Evolutionary conservation across 176 grass and related monocot species (phyloP), one percentile per base, ranked within the genome.

Genomic region (Zoysia pacifica): DNA sequence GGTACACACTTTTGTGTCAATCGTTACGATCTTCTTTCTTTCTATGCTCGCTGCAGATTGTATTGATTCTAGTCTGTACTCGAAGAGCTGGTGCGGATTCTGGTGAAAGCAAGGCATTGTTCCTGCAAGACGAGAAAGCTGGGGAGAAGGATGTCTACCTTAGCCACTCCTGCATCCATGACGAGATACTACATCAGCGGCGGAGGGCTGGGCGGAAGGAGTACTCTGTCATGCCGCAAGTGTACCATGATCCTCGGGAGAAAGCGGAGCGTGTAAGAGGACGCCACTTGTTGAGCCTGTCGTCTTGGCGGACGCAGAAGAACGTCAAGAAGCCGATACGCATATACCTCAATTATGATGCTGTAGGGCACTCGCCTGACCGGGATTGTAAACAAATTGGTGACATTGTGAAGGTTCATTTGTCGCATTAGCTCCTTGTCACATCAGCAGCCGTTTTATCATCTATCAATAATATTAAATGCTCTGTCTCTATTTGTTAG

Each of bases 331-430:
- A 93, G 52, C 93, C 96, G 5, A 99, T 99, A 60, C 85, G 96
- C 42, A 99, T 99, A 87, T 99, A 95, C 74, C 87, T 99, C 75
- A 99, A 99, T 80, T 99, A 99, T 74, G 96, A 99, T 15, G 96
- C 96, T 19, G 96, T 99, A n/a, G 96, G 96, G 20, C 93, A 93
- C 69, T 99, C 93, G 4, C 78, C 86, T 7, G 96, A 99, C 73
- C 77, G 96, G 73, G 96, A 99, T 70, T 99, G 92, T 82, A 91
- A 85, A 81, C 89, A 50, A 67, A 82, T 99, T 62, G 96, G 96
- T 52, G 86, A 95, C 46, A 86, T 95, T 5, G 92, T 99, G 11
- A 99, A 99, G 85, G 90, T 90, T 28, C 14, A 69, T 64, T 76
- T 77, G 44, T 52, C 11, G 43, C 35, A 35, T 65, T 68, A 18